Evolutionary conservation across 1,139 yeast genomes (phyloP), one percentile per base, ranked within the genome.

Genomic region (Pneumocystis oryctolagi): DNA sequence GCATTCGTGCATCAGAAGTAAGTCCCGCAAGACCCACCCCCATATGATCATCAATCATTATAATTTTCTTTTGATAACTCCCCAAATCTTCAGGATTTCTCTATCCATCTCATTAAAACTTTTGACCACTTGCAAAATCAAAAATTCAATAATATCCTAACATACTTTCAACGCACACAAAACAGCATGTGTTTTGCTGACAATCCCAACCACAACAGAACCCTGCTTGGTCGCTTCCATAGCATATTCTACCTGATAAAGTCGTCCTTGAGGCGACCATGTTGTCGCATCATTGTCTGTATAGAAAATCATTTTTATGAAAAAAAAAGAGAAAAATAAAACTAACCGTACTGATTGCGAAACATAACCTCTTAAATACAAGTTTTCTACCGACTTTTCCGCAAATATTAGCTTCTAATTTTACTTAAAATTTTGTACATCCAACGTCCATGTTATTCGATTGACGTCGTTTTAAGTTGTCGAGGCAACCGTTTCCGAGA

Each of bases 181-280:
- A 18, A 90, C 97, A 35, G 90, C 96, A 73, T 89, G 87, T 62
- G 82, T 83, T 69, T 84, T 82, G 60, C 97, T 89, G 56, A 87
- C 86, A 64, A 92, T 78, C 5, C 98, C 99, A 55, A 90, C 97
- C 16, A 97, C 92, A 2, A 97, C 97, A 69, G 95, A 85, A 60
- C 98, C 98, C 77, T 92, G 98, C 73, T 92, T 92, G 75, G 92
- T 92, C 20, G 98, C 97, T 73, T 92, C 98, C 66, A 90, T 78
- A 2, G 98, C 98, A 71, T 92, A 92, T 74, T 92, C 99, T 47
- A 85, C 84, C 72, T 70, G 65, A 37, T 65, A 66, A 34, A 69
- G 37, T 32, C 61, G 61, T 47, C 62, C 58, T 64, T 67, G 68
- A 58, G 68, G 69, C 35, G 60, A 59, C 60, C 58, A 61, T 0